Base-by-base conservation (phyloP, 1,139 yeast genomes). In the Yamadazyma dushanensis region DNA sequence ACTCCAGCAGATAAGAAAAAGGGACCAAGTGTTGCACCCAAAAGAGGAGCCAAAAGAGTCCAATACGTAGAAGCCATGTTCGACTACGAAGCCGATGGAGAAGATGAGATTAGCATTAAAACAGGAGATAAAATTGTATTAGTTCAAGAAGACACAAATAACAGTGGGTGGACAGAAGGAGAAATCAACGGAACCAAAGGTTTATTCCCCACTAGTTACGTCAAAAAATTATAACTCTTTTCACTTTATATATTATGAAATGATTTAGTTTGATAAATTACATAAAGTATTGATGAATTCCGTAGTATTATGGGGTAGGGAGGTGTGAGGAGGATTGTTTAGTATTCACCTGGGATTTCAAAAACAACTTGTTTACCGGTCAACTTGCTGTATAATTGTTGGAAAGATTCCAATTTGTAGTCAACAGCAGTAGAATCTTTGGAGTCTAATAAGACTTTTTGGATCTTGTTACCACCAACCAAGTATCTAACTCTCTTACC, bases 401-500 rank as follows among this genome's bases (percentile, higher is more conserved):
- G 96, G 96, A 92, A 92, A 57, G 98, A 88, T 74, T 92, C 98
- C 73, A 92, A 86, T 82, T 94, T 92, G 88, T 92, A 89, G 78
- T 92, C 98, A 66, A 92, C 92, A 68, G 90, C 83, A 62, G 90
- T 83, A 57, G 95, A 84, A 73, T 92, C 97, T 86, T 92, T 94
- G 67, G 96, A 86, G 81, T 90, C 97, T 69, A 92, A 86, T 74
- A 88, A 83, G 59, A 92, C 94, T 82, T 94, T 92, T 77, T 92
- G 96, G 76, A 92, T 84, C 80, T 89, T 92, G 87, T 83, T 80
- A 76, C 98, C 98, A 76, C 97, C 98, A 65, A 89, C 96, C 71
- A 88, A 83, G 88, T 86, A 89, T 83, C 97, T 89, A 65, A 88
- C 94, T 81, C 98, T 90, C 88, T 92, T 92, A 74, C 98, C 98